phyloP scores from a whole-genome alignment of 1,284 basidiomycete species.

The Melampsora abietis-canadensis region DNA sequence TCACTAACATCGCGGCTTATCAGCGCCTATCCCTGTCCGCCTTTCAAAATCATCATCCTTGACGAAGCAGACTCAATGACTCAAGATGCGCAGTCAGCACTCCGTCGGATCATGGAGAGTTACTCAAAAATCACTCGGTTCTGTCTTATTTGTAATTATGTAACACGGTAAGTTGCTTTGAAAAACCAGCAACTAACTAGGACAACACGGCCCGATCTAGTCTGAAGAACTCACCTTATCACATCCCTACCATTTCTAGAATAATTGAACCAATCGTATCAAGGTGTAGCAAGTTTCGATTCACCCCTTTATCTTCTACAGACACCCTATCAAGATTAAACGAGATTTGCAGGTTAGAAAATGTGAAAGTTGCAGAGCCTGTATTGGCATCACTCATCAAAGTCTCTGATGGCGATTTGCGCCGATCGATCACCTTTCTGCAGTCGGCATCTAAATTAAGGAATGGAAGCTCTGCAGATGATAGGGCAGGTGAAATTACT shows the following conservation, averaged over 20 bases:
- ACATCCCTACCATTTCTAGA: constrained; percentile 56
- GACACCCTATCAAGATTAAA: constrained; percentile 74
- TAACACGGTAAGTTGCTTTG: constrained; percentile 72
- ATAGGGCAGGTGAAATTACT: constrained; percentile 63
- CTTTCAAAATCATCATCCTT: constrained; percentile 97
- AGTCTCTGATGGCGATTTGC: constrained; percentile 85
- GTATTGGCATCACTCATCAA: constrained; percentile 71
- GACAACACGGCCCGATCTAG: neutral
- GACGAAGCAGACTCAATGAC: constrained; percentile 99
- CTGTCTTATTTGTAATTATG: constrained; percentile 98
- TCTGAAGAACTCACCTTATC: constrained; percentile 5
- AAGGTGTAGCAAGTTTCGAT: constrained; percentile 98
- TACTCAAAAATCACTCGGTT: constrained; percentile 95
- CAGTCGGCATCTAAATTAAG: constrained; percentile 84
- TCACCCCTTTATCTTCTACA: constrained; percentile 78
- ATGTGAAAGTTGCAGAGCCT: constrained; percentile 56
- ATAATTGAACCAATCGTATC: constrained; percentile 98
- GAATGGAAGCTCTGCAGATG: neutral
- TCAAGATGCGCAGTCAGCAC: constrained; percentile 92
- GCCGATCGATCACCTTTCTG: constrained; percentile 96
- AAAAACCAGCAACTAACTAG: neutral
- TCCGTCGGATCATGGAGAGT: constrained; percentile 97
- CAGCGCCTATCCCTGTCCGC: constrained; percentile 78
- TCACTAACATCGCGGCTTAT: neutral
- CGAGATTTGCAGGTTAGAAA: constrained; percentile 68